Evolutionary conservation across 1,284 basidiomycete species (phyloP).

Genomic region (Microbotryum saponariae): DNA sequence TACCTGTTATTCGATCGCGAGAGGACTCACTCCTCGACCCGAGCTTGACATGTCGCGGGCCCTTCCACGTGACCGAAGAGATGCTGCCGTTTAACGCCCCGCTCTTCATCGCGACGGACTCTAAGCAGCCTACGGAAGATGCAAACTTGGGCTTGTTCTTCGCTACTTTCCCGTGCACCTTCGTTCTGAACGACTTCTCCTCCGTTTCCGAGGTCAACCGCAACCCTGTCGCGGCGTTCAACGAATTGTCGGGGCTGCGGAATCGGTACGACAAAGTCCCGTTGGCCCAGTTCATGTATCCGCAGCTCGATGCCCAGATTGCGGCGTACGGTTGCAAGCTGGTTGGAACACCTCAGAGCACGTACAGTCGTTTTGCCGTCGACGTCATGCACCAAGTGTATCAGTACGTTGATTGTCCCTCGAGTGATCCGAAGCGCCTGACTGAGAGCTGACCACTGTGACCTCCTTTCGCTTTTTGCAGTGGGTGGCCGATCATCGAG

Average conservation of each 20-base stretch:
- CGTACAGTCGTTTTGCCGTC: constrained; percentile 60
- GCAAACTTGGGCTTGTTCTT: constrained; percentile 50
- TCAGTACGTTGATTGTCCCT: constrained; percentile 39
- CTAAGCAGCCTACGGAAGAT: constrained; percentile 42
- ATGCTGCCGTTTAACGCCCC: constrained; percentile 52
- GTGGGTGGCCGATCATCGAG: constrained; percentile 28
- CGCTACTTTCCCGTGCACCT: constrained; percentile 61
- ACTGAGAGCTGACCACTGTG: background rate
- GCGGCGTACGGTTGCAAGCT: constrained; percentile 53
- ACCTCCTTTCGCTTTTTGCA: background rate
- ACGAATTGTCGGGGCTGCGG: constrained; percentile 44
- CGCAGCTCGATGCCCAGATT: constrained; percentile 63
- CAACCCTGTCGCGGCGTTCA: constrained; percentile 35
- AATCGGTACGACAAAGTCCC: constrained; percentile 53
- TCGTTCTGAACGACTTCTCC: constrained; percentile 55
- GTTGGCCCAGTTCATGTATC: constrained; percentile 50
- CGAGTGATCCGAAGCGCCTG: background rate
- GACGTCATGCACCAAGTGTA: constrained; percentile 59
- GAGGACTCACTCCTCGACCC: constrained; percentile 27
- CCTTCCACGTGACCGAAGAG: constrained; percentile 23
- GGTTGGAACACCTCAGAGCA: constrained; percentile 61
- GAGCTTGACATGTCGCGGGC: constrained; percentile 34
- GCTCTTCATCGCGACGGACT: constrained; percentile 64
- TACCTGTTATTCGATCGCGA: constrained; percentile 14
- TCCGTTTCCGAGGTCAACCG: constrained; percentile 10